phyloP scores from a whole-genome alignment of 768 basidiomycete species.

The Suillus bovinus region DNA sequence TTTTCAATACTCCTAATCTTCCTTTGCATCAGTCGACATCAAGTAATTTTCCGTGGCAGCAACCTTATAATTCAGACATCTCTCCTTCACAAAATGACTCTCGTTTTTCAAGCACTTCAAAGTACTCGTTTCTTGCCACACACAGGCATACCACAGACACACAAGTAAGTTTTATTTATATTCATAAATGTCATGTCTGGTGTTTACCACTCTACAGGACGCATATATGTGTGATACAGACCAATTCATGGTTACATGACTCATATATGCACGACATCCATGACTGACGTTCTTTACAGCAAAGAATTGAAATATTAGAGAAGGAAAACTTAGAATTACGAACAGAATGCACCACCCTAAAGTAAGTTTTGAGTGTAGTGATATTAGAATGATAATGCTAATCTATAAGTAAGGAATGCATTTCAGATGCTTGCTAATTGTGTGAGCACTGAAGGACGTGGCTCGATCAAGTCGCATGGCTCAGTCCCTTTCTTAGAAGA shows the following conservation, averaged over 20 bases:
- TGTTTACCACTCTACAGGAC: background rate
- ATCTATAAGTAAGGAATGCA: background rate
- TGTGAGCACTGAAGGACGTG: background rate
- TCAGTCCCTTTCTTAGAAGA: background rate
- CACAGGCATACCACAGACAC: background rate
- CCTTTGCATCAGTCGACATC: background rate
- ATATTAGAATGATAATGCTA: background rate
- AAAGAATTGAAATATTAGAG: background rate
- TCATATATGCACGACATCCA: background rate
- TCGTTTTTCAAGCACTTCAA: background rate
- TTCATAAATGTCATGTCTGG: background rate
- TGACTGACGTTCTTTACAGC: background rate
- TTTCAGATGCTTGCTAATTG: background rate
- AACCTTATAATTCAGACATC: background rate
- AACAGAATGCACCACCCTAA: background rate
- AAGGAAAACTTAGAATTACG: background rate
- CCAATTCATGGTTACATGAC: background rate
- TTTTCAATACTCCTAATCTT: background rate
- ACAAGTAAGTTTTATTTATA: background rate
- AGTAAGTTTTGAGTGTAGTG: background rate
- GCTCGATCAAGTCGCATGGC: background rate
- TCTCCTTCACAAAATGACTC: background rate
- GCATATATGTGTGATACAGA: background rate
- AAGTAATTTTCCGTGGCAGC: background rate
- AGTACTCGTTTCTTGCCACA: background rate